Conservation (phyloP, 495 filamentous ascomycete species). For the Massariosphaeria phaeospora region DNA sequence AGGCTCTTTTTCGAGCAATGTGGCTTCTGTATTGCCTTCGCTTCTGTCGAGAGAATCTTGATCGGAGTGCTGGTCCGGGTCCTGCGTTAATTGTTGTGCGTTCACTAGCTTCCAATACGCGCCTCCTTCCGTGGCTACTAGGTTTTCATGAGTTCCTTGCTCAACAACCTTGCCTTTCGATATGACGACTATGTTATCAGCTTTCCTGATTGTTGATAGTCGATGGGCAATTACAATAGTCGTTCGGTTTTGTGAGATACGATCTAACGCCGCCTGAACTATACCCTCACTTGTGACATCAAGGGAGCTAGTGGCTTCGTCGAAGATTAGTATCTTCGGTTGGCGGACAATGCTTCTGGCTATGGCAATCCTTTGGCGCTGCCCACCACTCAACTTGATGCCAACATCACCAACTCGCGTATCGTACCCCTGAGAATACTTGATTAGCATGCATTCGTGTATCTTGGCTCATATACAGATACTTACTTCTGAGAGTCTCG, state of each 20-base stretch:
- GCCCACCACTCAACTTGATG: constrained; percentile 34
- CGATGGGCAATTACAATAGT: constrained; percentile 95
- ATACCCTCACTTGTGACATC: constrained; percentile 93
- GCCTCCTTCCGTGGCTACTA: constrained; percentile 44
- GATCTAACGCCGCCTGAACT: constrained; percentile 90
- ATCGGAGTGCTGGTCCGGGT: constrained; percentile 22
- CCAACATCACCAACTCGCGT: constrained; percentile 36
- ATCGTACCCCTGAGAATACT: constrained; percentile 63
- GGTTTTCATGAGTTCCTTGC: constrained; percentile 71
- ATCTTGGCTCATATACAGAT: too few relatives aligned
- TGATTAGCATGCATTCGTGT: too few relatives aligned
- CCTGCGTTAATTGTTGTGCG: constrained; percentile 26
- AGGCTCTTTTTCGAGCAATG: background rate
- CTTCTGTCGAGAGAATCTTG: background rate
- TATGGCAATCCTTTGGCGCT: constrained; percentile 37
- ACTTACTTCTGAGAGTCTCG: constrained; percentile 57
- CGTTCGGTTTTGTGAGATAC: constrained; percentile 78
- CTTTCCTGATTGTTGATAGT: constrained; percentile 85
- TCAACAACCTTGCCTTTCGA: constrained; percentile 74
- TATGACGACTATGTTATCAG: constrained; percentile 95
- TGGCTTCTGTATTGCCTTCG: background rate
- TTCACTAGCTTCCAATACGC: constrained; percentile 34
- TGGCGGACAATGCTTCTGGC: constrained; percentile 35
- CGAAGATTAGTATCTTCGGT: constrained; percentile 36
- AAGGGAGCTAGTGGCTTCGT: constrained; percentile 66